phyloP scores from a whole-genome alignment of 2,329 filamentous ascomycete genomes.

The Neonectria punicea region DNA sequence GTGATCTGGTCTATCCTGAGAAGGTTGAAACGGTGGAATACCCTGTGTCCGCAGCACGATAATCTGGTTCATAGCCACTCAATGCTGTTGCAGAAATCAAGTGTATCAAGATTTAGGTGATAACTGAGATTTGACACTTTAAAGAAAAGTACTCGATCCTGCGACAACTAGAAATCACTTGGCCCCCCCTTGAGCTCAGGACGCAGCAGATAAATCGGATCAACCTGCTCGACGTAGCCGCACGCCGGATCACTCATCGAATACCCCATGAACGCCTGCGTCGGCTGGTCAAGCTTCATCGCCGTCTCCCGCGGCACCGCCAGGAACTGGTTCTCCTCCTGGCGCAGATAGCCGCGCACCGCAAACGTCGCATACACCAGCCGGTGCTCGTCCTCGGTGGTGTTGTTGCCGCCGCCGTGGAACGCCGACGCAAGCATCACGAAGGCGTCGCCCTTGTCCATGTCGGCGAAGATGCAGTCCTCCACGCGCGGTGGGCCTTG shows the following conservation, averaged over 20 bases:
- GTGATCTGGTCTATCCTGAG: constrained; percentile 29
- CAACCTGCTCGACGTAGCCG: constrained; percentile 29
- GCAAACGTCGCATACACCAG: constrained; percentile 23
- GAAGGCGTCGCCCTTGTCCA: constrained; percentile 31
- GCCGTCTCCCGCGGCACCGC: constrained; percentile 17
- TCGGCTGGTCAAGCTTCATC: constrained; percentile 16
- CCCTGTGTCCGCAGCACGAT: not conserved
- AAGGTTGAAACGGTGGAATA: constrained; percentile 9
- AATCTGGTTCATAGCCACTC: too few relatives aligned
- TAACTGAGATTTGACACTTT: too few relatives aligned
- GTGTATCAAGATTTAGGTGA: too few relatives aligned
- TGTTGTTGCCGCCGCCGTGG: constrained; percentile 27
- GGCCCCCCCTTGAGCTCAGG: constrained; percentile 24
- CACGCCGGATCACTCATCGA: constrained; percentile 30
- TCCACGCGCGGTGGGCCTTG: constrained; percentile 18
- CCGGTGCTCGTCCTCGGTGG: constrained; percentile 23
- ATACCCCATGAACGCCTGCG: constrained; percentile 30
- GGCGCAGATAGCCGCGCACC: constrained; percentile 20
- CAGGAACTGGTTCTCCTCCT: constrained; percentile 32
- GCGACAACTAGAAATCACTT: constrained; percentile 3
- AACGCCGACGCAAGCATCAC: constrained; percentile 30
- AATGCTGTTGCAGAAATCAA: too few relatives aligned
- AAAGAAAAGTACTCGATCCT: too few relatives aligned
- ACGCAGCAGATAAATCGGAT: constrained; percentile 29
- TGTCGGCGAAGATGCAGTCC: constrained; percentile 26